Evolutionary conservation across 2,329 filamentous ascomycete genomes (phyloP).

Genomic region (Aspergillus piperis): DNA sequence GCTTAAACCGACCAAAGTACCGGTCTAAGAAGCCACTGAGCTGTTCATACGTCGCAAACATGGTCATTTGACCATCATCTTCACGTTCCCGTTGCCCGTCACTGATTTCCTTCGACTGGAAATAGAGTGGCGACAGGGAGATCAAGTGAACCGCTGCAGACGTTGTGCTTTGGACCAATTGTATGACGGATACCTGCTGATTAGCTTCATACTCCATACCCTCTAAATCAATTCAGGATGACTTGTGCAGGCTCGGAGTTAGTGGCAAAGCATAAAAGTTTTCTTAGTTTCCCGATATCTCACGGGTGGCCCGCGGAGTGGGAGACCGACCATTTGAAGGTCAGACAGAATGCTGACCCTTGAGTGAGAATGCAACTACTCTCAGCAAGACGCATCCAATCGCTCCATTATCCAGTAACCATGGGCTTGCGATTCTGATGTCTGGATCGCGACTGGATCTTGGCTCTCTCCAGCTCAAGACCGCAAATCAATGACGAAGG

Average conservation of each 20-base stretch:
- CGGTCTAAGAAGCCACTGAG: not conserved
- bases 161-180: not conserved
- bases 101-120: not conserved
- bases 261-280: not conserved
- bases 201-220: not conserved
- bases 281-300: not conserved
- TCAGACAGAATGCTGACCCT: conserved; percentile 2
- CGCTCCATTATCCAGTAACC: not conserved
- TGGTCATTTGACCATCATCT: not conserved
- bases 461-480: not conserved
- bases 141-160: not conserved
- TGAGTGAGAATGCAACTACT: not conserved
- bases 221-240: not conserved
- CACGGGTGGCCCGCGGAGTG: not conserved
- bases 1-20: not conserved
- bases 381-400: not conserved
- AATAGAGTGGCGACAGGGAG: not conserved
- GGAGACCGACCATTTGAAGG: not conserved
- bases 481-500: not conserved
- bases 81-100: not conserved
- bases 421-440: not conserved
- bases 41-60: not conserved
- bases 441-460: not conserved
- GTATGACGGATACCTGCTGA: not conserved
- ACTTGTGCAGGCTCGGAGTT: not conserved